Base-by-base conservation (phyloP, 2,329 filamentous ascomycete species). In the Orbilia brochopaga region DNA sequence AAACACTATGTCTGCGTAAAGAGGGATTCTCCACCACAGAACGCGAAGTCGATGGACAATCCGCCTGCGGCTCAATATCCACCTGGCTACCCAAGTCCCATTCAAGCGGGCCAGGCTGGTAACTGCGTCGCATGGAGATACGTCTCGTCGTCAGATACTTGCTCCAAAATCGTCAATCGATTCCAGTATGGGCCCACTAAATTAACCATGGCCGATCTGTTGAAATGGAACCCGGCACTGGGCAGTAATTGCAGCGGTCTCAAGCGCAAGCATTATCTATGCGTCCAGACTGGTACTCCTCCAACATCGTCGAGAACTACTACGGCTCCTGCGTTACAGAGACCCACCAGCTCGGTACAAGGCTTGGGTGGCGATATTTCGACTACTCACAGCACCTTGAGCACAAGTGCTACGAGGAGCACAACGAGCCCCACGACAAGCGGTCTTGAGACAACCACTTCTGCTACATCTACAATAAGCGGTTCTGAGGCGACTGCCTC, bases 51-150 rank as follows among this genome's bases (percentile, higher is more conserved):
- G n/a, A n/a, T n/a, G n/a, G n/a, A n/a, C n/a, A n/a, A n/a, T n/a
- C n/a, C n/a, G n/a, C n/a, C n/a, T n/a, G n/a, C n/a, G n/a, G n/a
- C n/a, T n/a, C n/a, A n/a, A n/a, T n/a, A n/a, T n/a, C n/a, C n/a
- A n/a, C n/a, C n/a, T n/a, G n/a, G n/a, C n/a, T n/a, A n/a, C 1
- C 65, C 65, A n/a, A 35, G 30, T 21, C 58, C 59, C 30, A 64
- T 46, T 32, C 58, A 50, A 35, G 15, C 42, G 11, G 66, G 66
- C 30, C 44, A 58, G 48, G 27, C 46, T 5, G 1, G 37, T 3
- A 64, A 50, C 15, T 70, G 66, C 56, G 53, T 44, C 46, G 50
- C 32, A 37, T 64, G 58, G 58, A 48, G 48, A 3, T 57, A 62
- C 8, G 42, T 62, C 51, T 42, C 53, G 32, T n/a, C 57, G 1